Evolutionary conservation across 1,284 basidiomycete species (phyloP).

Genomic region (Anthracocystis setariae): DNA sequence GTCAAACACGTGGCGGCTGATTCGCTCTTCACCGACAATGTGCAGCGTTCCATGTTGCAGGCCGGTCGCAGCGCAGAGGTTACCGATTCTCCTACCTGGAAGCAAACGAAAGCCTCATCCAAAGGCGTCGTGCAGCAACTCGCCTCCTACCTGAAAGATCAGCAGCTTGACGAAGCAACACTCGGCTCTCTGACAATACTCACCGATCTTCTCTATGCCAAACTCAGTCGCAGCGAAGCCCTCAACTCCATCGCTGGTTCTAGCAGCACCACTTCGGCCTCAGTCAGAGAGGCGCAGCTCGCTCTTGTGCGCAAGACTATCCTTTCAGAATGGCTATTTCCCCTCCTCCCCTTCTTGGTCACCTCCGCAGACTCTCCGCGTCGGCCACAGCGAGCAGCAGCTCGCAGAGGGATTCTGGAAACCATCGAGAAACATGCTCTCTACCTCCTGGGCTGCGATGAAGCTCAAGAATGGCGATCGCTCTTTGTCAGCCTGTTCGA

Average conservation of each 20-base stretch:
- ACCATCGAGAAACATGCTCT: conserved; percentile 37
- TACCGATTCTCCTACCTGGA: conserved; percentile 11
- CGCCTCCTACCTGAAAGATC: conserved; percentile 10
- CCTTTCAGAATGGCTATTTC: conserved; percentile 35
- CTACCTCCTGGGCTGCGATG: conserved; percentile 27
- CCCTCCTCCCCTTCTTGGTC: conserved; percentile 27
- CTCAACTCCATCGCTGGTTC: conserved; percentile 32
- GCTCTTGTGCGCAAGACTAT: conserved; percentile 40
- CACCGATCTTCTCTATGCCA: conserved; percentile 20
- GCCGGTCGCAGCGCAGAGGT: conserved; percentile 19
- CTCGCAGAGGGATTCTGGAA: conserved; percentile 25
- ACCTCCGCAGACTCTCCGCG: background rate
- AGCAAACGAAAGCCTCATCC: conserved; percentile 6
- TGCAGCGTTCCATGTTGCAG: conserved; percentile 31
- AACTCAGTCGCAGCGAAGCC: conserved; percentile 25
- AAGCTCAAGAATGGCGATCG: conserved; percentile 40
- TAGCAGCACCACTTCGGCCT: conserved; percentile 16
- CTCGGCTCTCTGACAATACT: conserved; percentile 16
- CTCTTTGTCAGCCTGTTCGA: conserved; percentile 29
- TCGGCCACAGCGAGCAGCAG: conserved; percentile 11
- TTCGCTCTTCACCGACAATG: conserved; percentile 48
- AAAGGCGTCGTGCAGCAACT: conserved; percentile 17
- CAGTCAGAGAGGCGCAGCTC: conserved; percentile 32
- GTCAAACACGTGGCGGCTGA: conserved; percentile 30
- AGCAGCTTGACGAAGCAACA: conserved; percentile 3